A percentile compares a stretch with the other conserved stretches of the same genome.
phyloP scores from a whole-genome alignment of 2,329 filamentous ascomycete genomes.

The Fusarium nanum region DNA sequence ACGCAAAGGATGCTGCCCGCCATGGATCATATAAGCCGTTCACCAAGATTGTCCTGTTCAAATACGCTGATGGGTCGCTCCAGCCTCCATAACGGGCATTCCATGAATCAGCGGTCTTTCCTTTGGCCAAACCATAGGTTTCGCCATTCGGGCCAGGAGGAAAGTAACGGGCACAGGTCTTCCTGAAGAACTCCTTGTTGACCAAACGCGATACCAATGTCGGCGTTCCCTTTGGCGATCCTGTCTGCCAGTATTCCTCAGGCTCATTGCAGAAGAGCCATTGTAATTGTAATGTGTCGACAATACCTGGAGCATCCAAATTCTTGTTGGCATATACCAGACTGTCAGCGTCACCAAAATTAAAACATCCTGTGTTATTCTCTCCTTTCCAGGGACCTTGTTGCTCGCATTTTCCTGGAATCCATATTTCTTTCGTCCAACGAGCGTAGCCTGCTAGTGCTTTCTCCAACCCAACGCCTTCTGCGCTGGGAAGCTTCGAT shows the following conservation, averaged over 20 bases:
- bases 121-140: not conserved
- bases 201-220: constrained; percentile 6
- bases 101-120: not conserved
- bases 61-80: not conserved
- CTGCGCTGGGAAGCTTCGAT: not conserved
- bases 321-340: not conserved
- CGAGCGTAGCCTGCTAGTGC: constrained; percentile 6
- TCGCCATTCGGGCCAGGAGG: not conserved
- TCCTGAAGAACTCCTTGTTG: constrained; percentile 7
- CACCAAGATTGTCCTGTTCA: constrained; percentile 7
- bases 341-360: constrained; percentile 8
- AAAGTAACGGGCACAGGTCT: constrained; percentile 3
- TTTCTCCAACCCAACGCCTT: not conserved
- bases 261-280: constrained; percentile 10
- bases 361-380: constrained; percentile 10
- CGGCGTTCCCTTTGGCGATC: not conserved
- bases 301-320: not conserved
- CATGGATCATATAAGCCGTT: constrained; percentile 4
- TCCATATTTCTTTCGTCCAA: not conserved
- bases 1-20: not conserved
- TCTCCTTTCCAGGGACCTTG: constrained; percentile 6
- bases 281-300: not conserved
- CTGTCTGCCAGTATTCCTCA: constrained; percentile 12
- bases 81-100: constrained; percentile 6
- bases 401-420: not conserved